A percentile compares a stretch with the other conserved stretches of the same genome.
Evolutionary conservation across 208 protist species (phyloP).

Genomic region (Tritrichomonas musculus): DNA sequence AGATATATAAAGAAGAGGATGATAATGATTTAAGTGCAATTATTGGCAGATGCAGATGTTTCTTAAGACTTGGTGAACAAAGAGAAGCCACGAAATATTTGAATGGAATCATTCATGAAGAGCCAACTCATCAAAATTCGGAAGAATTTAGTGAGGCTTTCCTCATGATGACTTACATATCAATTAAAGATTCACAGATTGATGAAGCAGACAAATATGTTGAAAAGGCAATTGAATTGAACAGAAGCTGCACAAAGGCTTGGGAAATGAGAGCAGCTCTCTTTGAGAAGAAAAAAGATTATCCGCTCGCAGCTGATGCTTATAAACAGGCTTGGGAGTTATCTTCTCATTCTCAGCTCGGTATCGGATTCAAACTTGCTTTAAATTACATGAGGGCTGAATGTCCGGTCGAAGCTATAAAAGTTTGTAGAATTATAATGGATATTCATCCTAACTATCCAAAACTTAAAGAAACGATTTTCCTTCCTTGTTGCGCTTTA

Average conservation of each 20-base stretch:
- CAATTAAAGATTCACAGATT: background rate
- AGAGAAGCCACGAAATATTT: background rate
- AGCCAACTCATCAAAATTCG: background rate
- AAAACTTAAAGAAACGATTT: background rate
- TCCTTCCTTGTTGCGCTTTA: background rate
- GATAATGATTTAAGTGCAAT: background rate
- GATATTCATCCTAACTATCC: background rate
- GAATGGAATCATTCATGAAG: background rate
- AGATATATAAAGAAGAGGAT: background rate
- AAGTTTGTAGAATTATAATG: background rate
- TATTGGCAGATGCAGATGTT: constrained; percentile 9
- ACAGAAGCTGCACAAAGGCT: background rate
- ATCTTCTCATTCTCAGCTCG: background rate
- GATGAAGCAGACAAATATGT: constrained; percentile 10
- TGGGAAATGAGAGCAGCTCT: constrained; percentile 25
- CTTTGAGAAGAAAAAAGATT: constrained; percentile 10
- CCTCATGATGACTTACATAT: constrained; percentile 16
- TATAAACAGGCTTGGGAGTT: background rate
- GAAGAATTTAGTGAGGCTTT: background rate
- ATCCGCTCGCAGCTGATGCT: background rate
- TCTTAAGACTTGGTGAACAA: background rate
- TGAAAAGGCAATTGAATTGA: background rate
- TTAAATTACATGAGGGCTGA: background rate
- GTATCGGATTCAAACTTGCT: background rate
- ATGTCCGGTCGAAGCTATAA: constrained; percentile 13